Base-by-base conservation (phyloP, 176 grass and related monocot species). In the Triticum monococcum region DNA sequence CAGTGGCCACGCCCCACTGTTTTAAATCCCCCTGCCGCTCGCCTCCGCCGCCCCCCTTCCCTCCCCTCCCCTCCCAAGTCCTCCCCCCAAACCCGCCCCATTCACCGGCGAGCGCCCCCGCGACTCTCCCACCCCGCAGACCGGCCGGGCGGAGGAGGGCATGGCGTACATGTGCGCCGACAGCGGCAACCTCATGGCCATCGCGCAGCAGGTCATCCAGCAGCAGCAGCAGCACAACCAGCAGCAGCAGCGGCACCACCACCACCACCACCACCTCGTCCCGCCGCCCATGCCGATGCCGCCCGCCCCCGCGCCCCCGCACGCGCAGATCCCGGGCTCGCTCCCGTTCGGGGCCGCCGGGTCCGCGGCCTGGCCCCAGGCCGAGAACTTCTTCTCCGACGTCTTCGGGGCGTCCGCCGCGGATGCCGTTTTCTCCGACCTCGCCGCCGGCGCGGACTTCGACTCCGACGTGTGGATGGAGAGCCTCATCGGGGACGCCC, bases 151-250 rank as follows among this genome's bases (percentile, higher is more conserved):
- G 25, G 83, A 74, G 68, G 30, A 56, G 76, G 31, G 70, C 70
- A 99, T 99, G 97, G 94, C 97, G 81, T 96, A 92, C 87, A 99
- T 99, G 97, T 99, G 97, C 86, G 91, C 94, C 12, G 97, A 99
- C 84, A 99, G 94, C 65, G 97, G 97, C 79, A 99, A 99, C 90
- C 94, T 99, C 77, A 99, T 99, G 97, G 97, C 97, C 89, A 96
- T 99, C 89, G 97, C 94, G 37, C 97, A 99, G 82, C 97, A 99
- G 86, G 94, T 99, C 40, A 99, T 99, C 36, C 92, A 95, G 70
- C 97, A 99, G 87, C 91, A 99, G 76, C 94, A 98, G 17, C 93
- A 92, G 0, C 95, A 95, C 50, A 54, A 7, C 88, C 95, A 94
- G n/a, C 83, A 76, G 5, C 95, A 90, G 66, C 83, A 90, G 86